Base-by-base conservation (phyloP, 306 rosid genomes). In the Malus orientalis region DNA sequence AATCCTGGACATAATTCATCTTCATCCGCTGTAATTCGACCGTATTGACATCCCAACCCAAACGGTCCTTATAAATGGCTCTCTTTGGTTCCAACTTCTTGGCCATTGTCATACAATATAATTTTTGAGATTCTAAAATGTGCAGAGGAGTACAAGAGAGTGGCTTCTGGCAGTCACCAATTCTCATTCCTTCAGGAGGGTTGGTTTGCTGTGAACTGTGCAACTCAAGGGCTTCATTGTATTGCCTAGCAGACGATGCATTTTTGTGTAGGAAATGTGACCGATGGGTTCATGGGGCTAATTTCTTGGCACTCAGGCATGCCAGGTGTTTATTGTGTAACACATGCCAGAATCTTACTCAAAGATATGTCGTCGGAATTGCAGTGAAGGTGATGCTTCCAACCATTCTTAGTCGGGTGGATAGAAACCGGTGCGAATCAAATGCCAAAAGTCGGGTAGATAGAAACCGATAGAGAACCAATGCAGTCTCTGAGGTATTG, bases 191-290 rank as follows among this genome's bases (percentile, higher is more conserved):
- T 40, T 25, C 66, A 33, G 67, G 62, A 32, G 78, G 30, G 25
- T 62, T 40, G 29, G 65, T 74, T 10, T 67, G 73, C 30, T 93
- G 97, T 70, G 97, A 91, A 84, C 86, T 93, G 3, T 93, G 98
- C 49, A 78, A 86, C 19, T 69, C 78, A 1, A 55, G 70, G 70
- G 96, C 98, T 53, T 81, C 90, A 36, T 80, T 93, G 81, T 93
- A 89, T 80, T 93, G 96, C 78, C 84, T 53, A 22, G 96, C 96
- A 6, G 96, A 93, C 76, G 80, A 85, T 57, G 96, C 98, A 6
- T 91, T 81, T 85, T 65, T 93, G 60, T 93, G 98, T 47, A 74
- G 89, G 70, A 80, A 88, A 79, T 91, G 98, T 76, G 98, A 93
- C 76, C 78, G 75, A 45, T 55, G 78, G 84, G 97, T 93, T 84